phyloP scores from a whole-genome alignment of 345 rosid genomes.

The Citrus australasica region DNA sequence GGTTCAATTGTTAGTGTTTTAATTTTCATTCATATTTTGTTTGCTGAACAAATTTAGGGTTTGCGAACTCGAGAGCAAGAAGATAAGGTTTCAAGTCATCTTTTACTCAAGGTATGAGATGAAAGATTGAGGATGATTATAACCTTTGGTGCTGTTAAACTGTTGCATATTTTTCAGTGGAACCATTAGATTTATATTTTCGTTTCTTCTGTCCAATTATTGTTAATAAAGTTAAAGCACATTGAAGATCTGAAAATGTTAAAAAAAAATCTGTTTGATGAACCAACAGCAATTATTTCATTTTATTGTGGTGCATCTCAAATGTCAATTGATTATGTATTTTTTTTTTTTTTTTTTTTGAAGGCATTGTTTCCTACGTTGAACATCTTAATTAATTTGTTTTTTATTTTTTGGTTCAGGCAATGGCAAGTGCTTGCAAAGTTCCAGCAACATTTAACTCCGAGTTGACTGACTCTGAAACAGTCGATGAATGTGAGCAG shows the following conservation, averaged over 20 bases:
- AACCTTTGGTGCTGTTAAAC: neutral
- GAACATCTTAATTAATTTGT: neutral
- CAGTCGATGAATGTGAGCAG: conserved; percentile 42
- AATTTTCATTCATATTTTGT: neutral
- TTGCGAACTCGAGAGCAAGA: conserved; percentile 73
- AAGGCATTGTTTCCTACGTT: neutral
- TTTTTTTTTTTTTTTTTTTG: neutral
- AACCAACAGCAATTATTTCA: neutral
- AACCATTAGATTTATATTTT: neutral
- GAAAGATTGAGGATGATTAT: neutral
- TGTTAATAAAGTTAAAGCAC: neutral
- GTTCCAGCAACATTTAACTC: conserved; percentile 44
- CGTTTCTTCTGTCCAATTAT: neutral
- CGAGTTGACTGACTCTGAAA: conserved; percentile 62
- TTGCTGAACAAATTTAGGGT: conserved; percentile 36
- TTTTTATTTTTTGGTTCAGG: conserved; percentile 42
- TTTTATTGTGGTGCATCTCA: neutral
- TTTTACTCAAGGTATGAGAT: conserved; percentile 62
- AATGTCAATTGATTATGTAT: neutral
- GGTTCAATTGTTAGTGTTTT: neutral
- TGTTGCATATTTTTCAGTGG: neutral
- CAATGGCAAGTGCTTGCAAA: conserved; percentile 77
- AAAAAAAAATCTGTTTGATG: neutral
- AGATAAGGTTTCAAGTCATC: conserved; percentile 71
- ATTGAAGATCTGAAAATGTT: conserved; percentile 2